Evolutionary conservation across 805 yeast species (phyloP).

Genomic region (Sugiyamaella americana): DNA sequence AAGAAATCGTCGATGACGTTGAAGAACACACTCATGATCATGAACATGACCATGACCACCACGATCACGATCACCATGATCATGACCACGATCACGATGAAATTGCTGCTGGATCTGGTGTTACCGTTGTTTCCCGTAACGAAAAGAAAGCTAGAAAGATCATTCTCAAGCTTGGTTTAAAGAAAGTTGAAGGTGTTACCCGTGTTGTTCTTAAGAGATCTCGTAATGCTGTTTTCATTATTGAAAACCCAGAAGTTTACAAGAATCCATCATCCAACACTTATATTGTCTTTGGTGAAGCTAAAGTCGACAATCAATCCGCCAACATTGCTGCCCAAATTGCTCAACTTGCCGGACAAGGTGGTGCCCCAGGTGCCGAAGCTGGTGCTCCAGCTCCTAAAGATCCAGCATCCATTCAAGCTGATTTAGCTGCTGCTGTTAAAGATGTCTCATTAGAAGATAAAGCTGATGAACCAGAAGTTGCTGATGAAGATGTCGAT

Average conservation of each 20-base stretch:
- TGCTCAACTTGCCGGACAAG: constrained; percentile 53
- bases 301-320: constrained; percentile 90
- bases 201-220: constrained; percentile 94
- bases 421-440: constrained; percentile 30
- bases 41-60: constrained; percentile 17
- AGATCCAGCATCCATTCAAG: constrained; percentile 23
- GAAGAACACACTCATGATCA: constrained; percentile 13
- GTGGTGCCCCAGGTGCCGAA: constrained; percentile 36
- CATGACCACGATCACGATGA: constrained; percentile 16
- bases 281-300: constrained; percentile 96
- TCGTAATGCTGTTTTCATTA: constrained; percentile 85
- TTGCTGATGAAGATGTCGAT: constrained; percentile 71
- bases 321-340: constrained; percentile 79
- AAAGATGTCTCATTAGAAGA: constrained; percentile 28
- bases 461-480: constrained; percentile 41
- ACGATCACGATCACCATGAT: constrained; percentile 17
- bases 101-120: constrained; percentile 18
- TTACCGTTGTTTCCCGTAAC: constrained; percentile 35
- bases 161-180: constrained; percentile 81
- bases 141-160: constrained; percentile 94
- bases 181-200: constrained; percentile 84
- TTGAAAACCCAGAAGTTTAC: constrained; percentile 93
- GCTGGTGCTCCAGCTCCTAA: constrained; percentile 39
- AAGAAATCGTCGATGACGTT: constrained; percentile 24
- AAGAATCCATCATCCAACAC: constrained; percentile 84